Conservation (phyloP, 192 early-diverging fungal species). For the Tieghemiomyces parasiticus region DNA sequence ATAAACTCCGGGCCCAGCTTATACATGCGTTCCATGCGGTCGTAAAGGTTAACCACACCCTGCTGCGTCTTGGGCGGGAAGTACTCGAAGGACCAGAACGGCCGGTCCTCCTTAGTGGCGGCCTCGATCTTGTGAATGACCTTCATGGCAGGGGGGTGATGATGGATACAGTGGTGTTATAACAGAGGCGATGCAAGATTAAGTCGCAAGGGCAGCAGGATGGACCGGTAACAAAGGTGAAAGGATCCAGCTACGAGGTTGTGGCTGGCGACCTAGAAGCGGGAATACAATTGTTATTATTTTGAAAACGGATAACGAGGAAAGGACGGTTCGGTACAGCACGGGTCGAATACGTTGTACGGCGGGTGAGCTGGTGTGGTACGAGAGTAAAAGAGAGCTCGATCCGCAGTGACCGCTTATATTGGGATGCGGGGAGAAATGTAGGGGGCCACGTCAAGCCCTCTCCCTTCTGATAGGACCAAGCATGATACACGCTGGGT, state of each 20-base stretch:
- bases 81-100: slow-evolving; percentile 89
- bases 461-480: neutral
- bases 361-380: too few species aligned
- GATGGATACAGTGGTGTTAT: neutral
- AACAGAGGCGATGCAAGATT: neutral
- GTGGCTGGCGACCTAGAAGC: neutral
- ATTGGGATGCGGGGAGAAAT: too few species aligned
- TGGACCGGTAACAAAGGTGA: neutral
- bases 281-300: too few species aligned
- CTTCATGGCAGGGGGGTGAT: slow-evolving; percentile 49
- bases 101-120: slow-evolving; percentile 49
- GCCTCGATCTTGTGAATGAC: slow-evolving; percentile 57
- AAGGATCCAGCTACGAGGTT: neutral
- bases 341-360: too few species aligned
- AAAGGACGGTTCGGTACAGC: neutral
- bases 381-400: too few species aligned
- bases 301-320: neutral
- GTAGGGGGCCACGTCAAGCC: too few species aligned
- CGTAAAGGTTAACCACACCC: slow-evolving; percentile 91
- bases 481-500: neutral
- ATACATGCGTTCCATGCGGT: slow-evolving; percentile 96
- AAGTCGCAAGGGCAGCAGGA: neutral
- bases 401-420: too few species aligned
- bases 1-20: slow-evolving; percentile 73
- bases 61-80: slow-evolving; percentile 92